Percentiles rank a stretch among this genome's conserved stretches.
phyloP scores from a whole-genome alignment of 108 stramenopile genomes.

The Skeletonema grethae region DNA sequence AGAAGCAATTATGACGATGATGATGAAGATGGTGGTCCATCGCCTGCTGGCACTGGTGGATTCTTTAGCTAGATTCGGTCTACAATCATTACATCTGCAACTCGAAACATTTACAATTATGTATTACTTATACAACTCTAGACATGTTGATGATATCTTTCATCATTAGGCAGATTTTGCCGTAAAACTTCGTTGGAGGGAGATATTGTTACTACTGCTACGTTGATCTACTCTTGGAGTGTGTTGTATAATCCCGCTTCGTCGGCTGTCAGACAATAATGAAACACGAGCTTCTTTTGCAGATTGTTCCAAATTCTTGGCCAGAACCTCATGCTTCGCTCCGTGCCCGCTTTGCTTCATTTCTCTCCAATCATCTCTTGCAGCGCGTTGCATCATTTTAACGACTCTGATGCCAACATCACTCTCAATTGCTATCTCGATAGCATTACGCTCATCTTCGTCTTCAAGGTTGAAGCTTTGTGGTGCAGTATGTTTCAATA shows the following conservation, averaged over 20 bases:
- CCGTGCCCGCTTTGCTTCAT: constrained; percentile 19
- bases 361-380: constrained; percentile 48
- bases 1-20: constrained; percentile 27
- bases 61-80: constrained; percentile 25
- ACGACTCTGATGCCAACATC: constrained; percentile 41
- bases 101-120: neutral
- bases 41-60: constrained; percentile 37
- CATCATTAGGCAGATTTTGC: constrained; percentile 18
- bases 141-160: neutral
- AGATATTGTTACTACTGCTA: neutral
- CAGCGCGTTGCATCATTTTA: constrained; percentile 47
- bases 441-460: constrained; percentile 40
- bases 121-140: neutral
- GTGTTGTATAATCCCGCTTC: neutral
- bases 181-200: constrained; percentile 17
- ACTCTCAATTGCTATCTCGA: constrained; percentile 42
- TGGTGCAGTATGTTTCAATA: constrained; percentile 30
- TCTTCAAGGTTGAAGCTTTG: constrained; percentile 47
- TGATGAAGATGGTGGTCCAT: constrained; percentile 38
- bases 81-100: constrained; percentile 3
- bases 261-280: neutral
- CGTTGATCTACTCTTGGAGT: neutral
- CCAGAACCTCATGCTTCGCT: constrained; percentile 35
- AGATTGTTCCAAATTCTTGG: constrained; percentile 7
- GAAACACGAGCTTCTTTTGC: constrained; percentile 16